Conservation (phyloP, 2,329 filamentous ascomycete genomes). For the Fusarium nisikadoi region DNA sequence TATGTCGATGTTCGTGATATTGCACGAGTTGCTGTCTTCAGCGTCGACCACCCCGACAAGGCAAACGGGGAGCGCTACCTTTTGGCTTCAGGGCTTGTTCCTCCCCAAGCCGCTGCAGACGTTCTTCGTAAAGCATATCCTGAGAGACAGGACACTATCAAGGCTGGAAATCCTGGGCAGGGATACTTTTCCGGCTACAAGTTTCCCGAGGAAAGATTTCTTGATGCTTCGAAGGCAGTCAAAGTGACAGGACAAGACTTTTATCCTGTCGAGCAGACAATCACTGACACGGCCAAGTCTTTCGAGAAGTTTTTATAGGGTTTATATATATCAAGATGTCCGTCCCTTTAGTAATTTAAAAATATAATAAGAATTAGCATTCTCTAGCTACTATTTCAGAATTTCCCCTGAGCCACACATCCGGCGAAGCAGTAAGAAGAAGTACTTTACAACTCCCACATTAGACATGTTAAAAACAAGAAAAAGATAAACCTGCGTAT, state of each 20-base stretch:
- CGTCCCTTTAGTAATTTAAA: neutral
- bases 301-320: constrained; percentile 34
- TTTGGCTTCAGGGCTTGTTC: constrained; percentile 26
- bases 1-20: constrained; percentile 42
- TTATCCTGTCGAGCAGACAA: constrained; percentile 32
- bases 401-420: neutral
- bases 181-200: constrained; percentile 31
- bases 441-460: neutral
- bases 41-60: constrained; percentile 34
- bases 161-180: constrained; percentile 32
- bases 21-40: constrained; percentile 38
- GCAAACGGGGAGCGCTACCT: constrained; percentile 36
- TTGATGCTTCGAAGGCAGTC: constrained; percentile 37
- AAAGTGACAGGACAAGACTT: constrained; percentile 32
- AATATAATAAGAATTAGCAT: neutral
- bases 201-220: constrained; percentile 12
- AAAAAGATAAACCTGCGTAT: neutral
- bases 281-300: constrained; percentile 38
- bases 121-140: constrained; percentile 41
- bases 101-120: constrained; percentile 40
- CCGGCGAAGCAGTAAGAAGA: neutral
- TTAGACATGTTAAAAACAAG: neutral
- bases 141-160: constrained; percentile 32
- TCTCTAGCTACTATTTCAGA: too few species aligned
- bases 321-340: neutral